Evolutionary conservation across 2,329 filamentous ascomycete species (phyloP), one percentile per base, ranked within the genome.

Genomic region (Colletotrichum salicis): DNA sequence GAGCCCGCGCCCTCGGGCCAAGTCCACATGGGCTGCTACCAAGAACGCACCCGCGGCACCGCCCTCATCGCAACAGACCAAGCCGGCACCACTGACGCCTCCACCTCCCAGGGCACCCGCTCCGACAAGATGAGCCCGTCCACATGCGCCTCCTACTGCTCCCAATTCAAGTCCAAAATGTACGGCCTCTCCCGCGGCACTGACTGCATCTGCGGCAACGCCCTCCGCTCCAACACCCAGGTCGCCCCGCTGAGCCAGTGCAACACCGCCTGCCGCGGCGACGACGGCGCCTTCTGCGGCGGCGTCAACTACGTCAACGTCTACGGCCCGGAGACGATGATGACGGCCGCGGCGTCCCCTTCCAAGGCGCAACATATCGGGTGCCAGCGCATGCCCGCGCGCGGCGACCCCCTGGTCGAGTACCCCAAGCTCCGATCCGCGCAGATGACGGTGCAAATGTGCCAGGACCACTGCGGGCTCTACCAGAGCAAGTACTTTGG

Each of bases 281-380:
- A 52, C n/a, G 48, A n/a, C 10, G 22, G 22, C 48, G 48, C 22
- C n/a, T 52, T 52, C 48, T 52, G 22, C n/a, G 51, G 51, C 51
- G 22, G 24, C 22, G 22, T n/a, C 24, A 54, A 27, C 24, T 54
- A n/a, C 55, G 55, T 83, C 27, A 77, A 79, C 33, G 67, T 81
- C 27, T 80, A 78, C 59, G 76, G 75, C 52, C 74, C 77, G 45
- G 29, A 35, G 29, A 22, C 31, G 19, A 33, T 22, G 29, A 35
- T 33, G 19, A 33, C 55, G 19, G 13, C 55, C 29, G 15, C 55
- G 19, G 41, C 29, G 55, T 33, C 29, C 55, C 13, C 29, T 11
- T 48, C 29, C 11, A 22, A 33, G 13, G 29, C 29, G 6, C 27
- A 33, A 15, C 24, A n/a, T 3, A 31, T 12, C 29, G 15, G 29